Base-by-base conservation (phyloP, 805 yeast species). In the Komagataella populi region DNA sequence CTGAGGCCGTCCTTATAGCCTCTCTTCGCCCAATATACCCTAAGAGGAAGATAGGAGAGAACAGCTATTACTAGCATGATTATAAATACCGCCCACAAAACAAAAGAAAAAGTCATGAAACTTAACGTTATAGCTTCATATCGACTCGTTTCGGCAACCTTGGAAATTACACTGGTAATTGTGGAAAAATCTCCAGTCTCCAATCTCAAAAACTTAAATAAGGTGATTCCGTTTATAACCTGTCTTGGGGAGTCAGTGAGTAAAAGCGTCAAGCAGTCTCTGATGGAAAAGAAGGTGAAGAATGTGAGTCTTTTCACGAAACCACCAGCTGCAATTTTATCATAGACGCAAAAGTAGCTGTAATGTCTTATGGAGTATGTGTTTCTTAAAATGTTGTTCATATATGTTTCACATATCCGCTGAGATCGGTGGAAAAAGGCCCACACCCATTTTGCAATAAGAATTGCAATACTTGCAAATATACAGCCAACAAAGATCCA, bases 231-330 rank as follows among this genome's bases (percentile, higher is more conserved):
- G 61, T 88, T 88, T 55, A 88, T 77, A 1, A 86, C 82, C 65
- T 88, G 96, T 65, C 96, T 78, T 22, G 96, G 96, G 16, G 89
- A 74, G 57, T 88, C 96, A 0, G 95, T 89, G 47, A 86, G 68
- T 7, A 87, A 58, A 56, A 70, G 71, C 47, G 78, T 68, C 12
- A 84, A 58, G 56, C 79, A 83, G 50, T 78, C 77, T 57, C 84
- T 82, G 50, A 84, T 68, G 49, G 85, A 81, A 55, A 77, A 77
- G 64, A 78, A 86, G 2, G 81, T 73, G 56, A 76, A 76, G 55
- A 87, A 78, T 7, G 87, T 77, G 49, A 81, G 63, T 74, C 83
- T 81, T 57, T 87, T 93, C 56, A 77, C 77, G 45, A 76, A 74
- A 45, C 78, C 69, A n/a, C 82, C 86, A 45, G 73, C 74, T 30